phyloP scores from a whole-genome alignment of 148 eudicot species.

The Cornus kousa region DNA sequence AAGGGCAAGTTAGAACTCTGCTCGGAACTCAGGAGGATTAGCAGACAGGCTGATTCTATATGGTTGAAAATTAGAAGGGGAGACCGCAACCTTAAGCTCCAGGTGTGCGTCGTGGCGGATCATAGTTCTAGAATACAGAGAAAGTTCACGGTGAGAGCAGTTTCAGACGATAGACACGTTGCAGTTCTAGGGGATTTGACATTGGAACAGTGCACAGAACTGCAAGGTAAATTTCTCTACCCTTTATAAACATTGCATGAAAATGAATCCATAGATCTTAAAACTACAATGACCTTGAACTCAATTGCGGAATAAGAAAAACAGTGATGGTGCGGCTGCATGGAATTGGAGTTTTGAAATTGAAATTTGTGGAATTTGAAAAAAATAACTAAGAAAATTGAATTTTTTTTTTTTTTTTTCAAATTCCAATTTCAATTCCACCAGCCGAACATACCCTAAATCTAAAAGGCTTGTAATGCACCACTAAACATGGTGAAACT shows the following conservation, averaged over 20 bases:
- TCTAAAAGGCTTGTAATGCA: background rate
- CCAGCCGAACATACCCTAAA: no score
- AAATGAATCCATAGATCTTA: no score
- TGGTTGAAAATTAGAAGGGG: slow-evolving; percentile 33
- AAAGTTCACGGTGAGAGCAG: slow-evolving; percentile 24
- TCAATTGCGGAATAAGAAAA: background rate
- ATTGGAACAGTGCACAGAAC: slow-evolving; percentile 26
- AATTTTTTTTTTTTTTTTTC: no score
- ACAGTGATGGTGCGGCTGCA: background rate
- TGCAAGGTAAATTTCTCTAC: slow-evolving; percentile 20
- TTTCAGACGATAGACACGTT: slow-evolving; percentile 28
- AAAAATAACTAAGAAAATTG: no score
- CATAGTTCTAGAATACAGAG: slow-evolving; percentile 14
- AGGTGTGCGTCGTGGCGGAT: slow-evolving; percentile 17
- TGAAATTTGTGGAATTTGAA: no score
- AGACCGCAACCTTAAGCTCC: slow-evolving; percentile 13
- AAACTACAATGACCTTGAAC: no score
- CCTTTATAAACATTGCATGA: no score
- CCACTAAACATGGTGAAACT: background rate
- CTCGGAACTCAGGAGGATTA: slow-evolving; percentile 18
- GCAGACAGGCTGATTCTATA: slow-evolving; percentile 9
- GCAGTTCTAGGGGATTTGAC: slow-evolving; percentile 33
- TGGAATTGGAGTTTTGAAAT: no score
- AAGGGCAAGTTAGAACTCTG: slow-evolving; percentile 22
- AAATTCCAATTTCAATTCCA: no score